Conservation (phyloP, 192 early-diverging fungal species). For the Linnemannia zychae region DNA sequence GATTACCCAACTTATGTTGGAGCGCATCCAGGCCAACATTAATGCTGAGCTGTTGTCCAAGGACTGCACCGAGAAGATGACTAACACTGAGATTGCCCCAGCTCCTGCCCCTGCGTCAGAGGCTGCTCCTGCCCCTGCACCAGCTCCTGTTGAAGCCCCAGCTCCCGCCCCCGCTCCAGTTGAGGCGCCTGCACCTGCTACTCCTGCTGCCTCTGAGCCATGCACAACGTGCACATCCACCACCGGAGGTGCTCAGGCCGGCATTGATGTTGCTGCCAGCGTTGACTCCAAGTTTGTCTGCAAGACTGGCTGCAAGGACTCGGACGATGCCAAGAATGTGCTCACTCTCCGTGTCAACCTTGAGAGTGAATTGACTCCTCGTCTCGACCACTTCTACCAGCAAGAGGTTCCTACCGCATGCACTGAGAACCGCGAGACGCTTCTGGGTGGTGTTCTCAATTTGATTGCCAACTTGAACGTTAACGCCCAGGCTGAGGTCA, state of each 20-base stretch:
- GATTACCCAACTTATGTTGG: conserved; percentile 19
- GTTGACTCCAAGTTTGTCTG: conserved; percentile 42
- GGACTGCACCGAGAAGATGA: conserved; percentile 54
- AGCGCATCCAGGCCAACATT: conserved; percentile 22
- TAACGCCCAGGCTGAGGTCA: conserved; percentile 8
- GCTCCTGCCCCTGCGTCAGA: not conserved
- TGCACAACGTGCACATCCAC: not conserved
- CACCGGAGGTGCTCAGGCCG: conserved; percentile 1
- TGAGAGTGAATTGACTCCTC: conserved; percentile 17
- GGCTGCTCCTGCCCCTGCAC: not conserved
- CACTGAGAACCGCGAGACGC: conserved; percentile 5
- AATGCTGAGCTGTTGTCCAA: conserved; percentile 45
- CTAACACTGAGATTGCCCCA: conserved; percentile 28
- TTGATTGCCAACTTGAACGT: conserved; percentile 16
- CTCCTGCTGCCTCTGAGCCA: conserved; percentile 11
- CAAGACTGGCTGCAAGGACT: conserved; percentile 49
- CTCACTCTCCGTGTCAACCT: conserved; percentile 27
- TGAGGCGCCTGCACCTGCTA: conserved; percentile 7
- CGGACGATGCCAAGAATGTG: conserved; percentile 26
- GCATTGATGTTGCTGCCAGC: conserved; percentile 13
- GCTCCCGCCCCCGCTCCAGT: not conserved
- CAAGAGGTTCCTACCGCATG: conserved; percentile 34
- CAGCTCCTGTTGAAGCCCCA: not conserved
- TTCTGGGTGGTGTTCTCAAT: conserved; percentile 19
- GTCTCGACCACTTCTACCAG: conserved; percentile 25